Percentiles rank a stretch among this genome's conserved stretches.
phyloP scores from a whole-genome alignment of 805 yeast genomes.

The Candida rishiriensis region DNA sequence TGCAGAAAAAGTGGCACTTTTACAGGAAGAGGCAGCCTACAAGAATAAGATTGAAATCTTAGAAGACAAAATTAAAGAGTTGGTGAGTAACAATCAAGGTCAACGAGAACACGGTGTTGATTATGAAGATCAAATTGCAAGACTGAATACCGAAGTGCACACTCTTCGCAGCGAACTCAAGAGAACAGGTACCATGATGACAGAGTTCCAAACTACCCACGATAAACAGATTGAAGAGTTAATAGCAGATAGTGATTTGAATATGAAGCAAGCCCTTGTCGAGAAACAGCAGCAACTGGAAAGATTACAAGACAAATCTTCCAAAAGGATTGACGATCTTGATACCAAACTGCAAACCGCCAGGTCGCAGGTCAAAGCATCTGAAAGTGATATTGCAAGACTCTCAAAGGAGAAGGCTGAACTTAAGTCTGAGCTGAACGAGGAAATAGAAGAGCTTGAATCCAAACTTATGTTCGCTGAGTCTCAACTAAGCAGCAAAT shows the following conservation, averaged over 20 bases:
- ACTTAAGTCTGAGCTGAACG: background rate
- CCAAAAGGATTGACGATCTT: background rate
- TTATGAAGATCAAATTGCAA: background rate
- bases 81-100: too few relatives aligned
- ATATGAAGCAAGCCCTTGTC: conserved; percentile 1
- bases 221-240: conserved; percentile 10
- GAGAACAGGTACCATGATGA: conserved; percentile 10
- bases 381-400: background rate
- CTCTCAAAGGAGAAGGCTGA: background rate
- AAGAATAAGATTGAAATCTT: too few relatives aligned
- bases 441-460: background rate
- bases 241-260: background rate
- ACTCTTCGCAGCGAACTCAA: conserved; percentile 12
- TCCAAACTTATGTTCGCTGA: background rate
- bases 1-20: too few relatives aligned
- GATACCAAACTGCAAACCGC: background rate
- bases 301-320: background rate
- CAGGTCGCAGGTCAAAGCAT: background rate
- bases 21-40: too few relatives aligned
- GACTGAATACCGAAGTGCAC: conserved; percentile 3
- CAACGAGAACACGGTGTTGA: too few relatives aligned
- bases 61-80: too few relatives aligned
- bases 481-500: background rate
- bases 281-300: background rate
- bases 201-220: conserved; percentile 15